Base-by-base conservation (phyloP, 352 stramenopile species). In the Pythium oligandrum region DNA sequence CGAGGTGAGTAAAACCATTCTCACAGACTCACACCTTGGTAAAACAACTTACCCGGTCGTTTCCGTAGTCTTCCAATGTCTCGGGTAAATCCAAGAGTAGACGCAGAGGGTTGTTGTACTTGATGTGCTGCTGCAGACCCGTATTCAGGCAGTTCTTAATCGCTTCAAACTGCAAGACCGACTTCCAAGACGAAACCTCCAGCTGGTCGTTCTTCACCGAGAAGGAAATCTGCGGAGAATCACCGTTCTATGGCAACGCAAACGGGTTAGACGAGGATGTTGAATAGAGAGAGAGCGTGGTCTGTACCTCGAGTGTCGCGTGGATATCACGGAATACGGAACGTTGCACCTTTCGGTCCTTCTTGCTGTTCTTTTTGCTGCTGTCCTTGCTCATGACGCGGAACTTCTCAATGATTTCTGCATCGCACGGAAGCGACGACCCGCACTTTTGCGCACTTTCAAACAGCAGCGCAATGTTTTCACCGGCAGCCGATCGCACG, bases 311-410 rank as follows among this genome's bases (percentile, higher is more conserved):
- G 33, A 95, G 66, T 3, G 85, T 93, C 2, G 73, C 82, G 47
- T 93, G 58, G 53, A 95, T 84, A 52, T 95, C 83, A 26, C 85
- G 79, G 46, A 95, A 95, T 9, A 93, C 81, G 40, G 83, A 70
- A 32, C 81, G 78, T 60, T 95, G 85, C 2, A 79, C 79, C 53
- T 95, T 95, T 32, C 85, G 83, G 43, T 95, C 85, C 47, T 93
- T 92, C 58, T 95, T 95, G 69, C 78, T 93, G 63, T 83, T 92
- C 59, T 90, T 93, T 68, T 95, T 95, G 70, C 78, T 93, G 68
- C 57, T 93, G 43, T 92, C 79, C 56, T 93, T 93, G 76, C 83
- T 93, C 81, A 95, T 84, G 36, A 71, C 61, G 11, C 70, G 70
- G 36, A 90, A 84, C 12, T 78, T 80, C 38, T 80, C 71, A 11